Evolutionary conservation across 805 yeast genomes (phyloP), one percentile per base, ranked within the genome.

Genomic region (Wickerhamomyces ciferrii): DNA sequence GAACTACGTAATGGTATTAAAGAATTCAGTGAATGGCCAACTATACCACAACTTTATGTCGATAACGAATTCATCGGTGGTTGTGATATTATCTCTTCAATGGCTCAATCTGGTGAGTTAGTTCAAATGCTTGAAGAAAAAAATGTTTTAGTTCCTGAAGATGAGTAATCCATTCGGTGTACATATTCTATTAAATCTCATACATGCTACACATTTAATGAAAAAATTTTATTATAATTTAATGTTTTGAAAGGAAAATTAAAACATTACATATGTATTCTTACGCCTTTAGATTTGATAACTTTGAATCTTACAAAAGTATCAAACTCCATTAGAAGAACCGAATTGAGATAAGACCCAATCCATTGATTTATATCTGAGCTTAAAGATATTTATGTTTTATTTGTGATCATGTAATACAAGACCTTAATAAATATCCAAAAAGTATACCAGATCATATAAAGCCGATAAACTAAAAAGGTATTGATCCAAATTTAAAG

Each of bases 1-100:
- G 98, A 94, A 59, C 77, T 94, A 52, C 86, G 99, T 69, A 83
- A 87, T 42, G 99, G 98, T 29, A 89, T 94, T 60, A 94, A 94
- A 70, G 99, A 94, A 65, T 94, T 79, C 68, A 82, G 92, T 55
- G 84, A 87, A 53, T 94, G 99, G 99, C 99, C 99, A 47, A 94
- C 99, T 1, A 90, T 94, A 49, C 99, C 99, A 15, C 99, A 94
- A 68, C 76, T 94, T 39, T 94, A 91, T 62, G 89, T 94, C 14
- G 78, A 84, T 55, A 83, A 84, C 54, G 99, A 94, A 63, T 94
- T 94, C 62, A 78, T 94, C 45, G 99, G 99, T 40, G 99, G 99
- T 5, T 94, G 97, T 69, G 99, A 94, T 67, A 91, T 94, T 52
- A 75, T 94, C 44, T 88, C 85, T 62, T 81, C 87, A 47, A 91